Base-by-base conservation (phyloP, 768 basidiomycete species). In the Panaeolus papilionaceus region DNA sequence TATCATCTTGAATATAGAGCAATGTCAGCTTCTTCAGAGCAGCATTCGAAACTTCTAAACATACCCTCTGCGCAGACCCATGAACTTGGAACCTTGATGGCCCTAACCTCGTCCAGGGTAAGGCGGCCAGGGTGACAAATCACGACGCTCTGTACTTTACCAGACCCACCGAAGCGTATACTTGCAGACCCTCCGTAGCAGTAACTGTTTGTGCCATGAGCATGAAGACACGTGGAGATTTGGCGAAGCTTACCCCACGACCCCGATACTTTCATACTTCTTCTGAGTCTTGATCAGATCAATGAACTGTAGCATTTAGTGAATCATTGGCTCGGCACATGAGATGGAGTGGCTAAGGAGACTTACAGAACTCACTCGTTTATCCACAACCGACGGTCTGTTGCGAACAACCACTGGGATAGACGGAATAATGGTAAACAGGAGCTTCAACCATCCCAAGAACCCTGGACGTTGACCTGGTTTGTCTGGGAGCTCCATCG, bases 41-140 rank as follows among this genome's bases (percentile, higher is more conserved):
- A n/a, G n/a, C n/a, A n/a, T n/a, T n/a, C n/a, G n/a, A n/a, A n/a
- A n/a, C n/a, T n/a, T n/a, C n/a, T n/a, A n/a, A n/a, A n/a, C n/a
- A 18, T 54, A 82, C 82, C 81, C 77, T 84, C 80, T 6, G 82
- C 79, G 65, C 78, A 83, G 33, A 78, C 74, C 82, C 82, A 84
- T 0, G 80, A 71, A 1, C 72, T 67, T 2, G 82, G 81, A 16
- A 80, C 77, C 61, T 79, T 81, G 23, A 84, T 79, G 5, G 77
- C 76, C 49, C 80, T 75, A 0, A 81, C 71, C 49, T 83, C 73
- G 3, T 77, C 73, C 6, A 80, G 54, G 4, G 76, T 75, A 62
- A 81, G 76, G 4, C 64, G 66, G 0, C 78, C 80, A 8, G 84
- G 84, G 71, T 86, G 84, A 38, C 75, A 79, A 23, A 85, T 75